Evolutionary conservation across 306 rosid species (phyloP).

Genomic region (Corylus americana): DNA sequence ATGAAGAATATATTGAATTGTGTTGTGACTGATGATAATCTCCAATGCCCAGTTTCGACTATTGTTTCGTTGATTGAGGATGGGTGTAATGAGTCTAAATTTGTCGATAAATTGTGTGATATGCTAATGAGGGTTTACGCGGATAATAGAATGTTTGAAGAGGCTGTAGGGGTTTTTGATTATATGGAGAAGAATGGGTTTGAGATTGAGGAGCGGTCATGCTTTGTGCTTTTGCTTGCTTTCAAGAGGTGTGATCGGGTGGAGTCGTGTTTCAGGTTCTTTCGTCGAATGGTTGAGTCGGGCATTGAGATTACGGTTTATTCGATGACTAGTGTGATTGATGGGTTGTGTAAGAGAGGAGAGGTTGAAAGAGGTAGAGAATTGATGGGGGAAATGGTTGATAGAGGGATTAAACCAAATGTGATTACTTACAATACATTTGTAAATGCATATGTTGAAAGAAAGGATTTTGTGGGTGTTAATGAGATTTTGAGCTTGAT

Average conservation of each 20-base stretch:
- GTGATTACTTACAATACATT: conserved; percentile 66
- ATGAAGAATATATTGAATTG: conserved; percentile 49
- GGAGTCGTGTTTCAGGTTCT: conserved; percentile 48
- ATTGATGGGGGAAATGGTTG: conserved; percentile 53
- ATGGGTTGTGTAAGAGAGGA: conserved; percentile 58
- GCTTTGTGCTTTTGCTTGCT: conserved; percentile 70
- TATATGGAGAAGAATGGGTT: conserved; percentile 40
- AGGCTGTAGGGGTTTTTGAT: conserved; percentile 59
- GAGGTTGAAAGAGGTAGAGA: conserved; percentile 53
- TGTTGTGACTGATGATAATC: conserved; percentile 33
- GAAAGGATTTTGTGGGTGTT: conserved; percentile 47
- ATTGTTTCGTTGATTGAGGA: conserved; percentile 43
- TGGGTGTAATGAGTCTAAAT: conserved; percentile 23
- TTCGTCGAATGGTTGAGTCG: conserved; percentile 55
- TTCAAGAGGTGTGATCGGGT: conserved; percentile 46
- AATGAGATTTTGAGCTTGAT: conserved; percentile 55
- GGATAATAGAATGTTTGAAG: conserved; percentile 55
- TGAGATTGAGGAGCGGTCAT: conserved; percentile 74
- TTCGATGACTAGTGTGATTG: conserved; percentile 64
- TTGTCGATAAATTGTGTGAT: conserved; percentile 59
- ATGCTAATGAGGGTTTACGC: conserved; percentile 72
- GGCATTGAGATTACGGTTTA: conserved; percentile 55
- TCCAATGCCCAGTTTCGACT: conserved; percentile 18
- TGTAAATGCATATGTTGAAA: conserved; percentile 47
- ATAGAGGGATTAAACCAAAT: conserved; percentile 50